Conservation (phyloP, 331 rosid species). For the Acacia concinna region DNA sequence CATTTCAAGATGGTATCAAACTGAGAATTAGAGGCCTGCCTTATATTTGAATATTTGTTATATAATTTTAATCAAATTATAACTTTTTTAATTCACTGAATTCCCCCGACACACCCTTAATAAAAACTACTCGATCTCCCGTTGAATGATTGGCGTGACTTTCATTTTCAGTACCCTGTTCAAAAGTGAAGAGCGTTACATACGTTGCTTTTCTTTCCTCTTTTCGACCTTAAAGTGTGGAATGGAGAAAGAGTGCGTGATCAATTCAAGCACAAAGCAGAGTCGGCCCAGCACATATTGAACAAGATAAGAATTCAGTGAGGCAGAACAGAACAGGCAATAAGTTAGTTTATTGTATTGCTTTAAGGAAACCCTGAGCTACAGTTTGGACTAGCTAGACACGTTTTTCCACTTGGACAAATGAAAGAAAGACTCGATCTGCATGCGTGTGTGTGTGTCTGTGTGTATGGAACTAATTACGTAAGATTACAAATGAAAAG, state of each 20-base stretch:
- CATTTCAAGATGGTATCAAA: too few relatives aligned
- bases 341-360: background rate
- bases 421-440: background rate
- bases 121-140: too few relatives aligned
- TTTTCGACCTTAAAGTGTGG: background rate
- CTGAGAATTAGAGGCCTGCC: too few relatives aligned
- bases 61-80: too few relatives aligned
- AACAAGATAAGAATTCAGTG: background rate
- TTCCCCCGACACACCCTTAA: too few relatives aligned
- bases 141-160: too few relatives aligned
- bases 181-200: background rate
- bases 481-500: conserved; percentile 19
- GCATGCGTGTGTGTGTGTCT: background rate
- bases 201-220: background rate
- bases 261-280: background rate
- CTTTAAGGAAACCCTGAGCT: background rate
- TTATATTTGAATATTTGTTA: too few relatives aligned
- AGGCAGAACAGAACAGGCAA: background rate
- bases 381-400: background rate
- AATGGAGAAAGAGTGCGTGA: background rate
- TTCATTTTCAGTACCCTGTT: too few relatives aligned
- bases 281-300: background rate
- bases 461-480: background rate
- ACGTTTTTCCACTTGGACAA: background rate
- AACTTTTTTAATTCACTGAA: too few relatives aligned